Base-by-base conservation (phyloP, 352 stramenopile species). In the Thalassiosira delicatula region DNA sequence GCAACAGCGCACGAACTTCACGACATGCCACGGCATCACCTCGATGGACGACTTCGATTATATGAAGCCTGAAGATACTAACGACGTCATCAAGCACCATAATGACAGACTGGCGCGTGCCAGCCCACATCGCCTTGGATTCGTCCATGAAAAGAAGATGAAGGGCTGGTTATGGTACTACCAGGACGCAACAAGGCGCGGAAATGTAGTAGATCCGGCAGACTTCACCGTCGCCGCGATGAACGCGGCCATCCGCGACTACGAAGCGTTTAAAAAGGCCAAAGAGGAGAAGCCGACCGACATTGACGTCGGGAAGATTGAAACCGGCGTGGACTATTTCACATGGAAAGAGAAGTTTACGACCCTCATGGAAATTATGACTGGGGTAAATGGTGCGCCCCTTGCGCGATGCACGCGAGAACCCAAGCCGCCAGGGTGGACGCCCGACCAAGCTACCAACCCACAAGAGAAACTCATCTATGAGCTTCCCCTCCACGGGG, bases 361-460 rank as follows among this genome's bases (percentile, higher is more conserved):
- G n/a, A 21, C 27, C 3, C 8, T 5, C 4, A 7, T 57, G 5
- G 17, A 57, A 5, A 57, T 8, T 21, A 57, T 8, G 46, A 57
- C 14, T 27, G 46, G 46, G 5, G 19, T n/a, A 4, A 5, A 21
- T 3, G 17, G 46, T 27, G 19, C 46, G 3, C 46, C 46, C n/a
- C 17, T 57, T 8, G 19, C 46, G 4, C 19, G 27, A 27, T 14
- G n/a, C 8, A 23, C 27, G 3, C 19, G n/a, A n/a, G n/a, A n/a
- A n/a, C n/a, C n/a, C n/a, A n/a, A n/a, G n/a, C n/a, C n/a, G n/a
- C n/a, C n/a, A n/a, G n/a, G n/a, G n/a, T n/a, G n/a, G n/a, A n/a
- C n/a, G n/a, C n/a, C n/a, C n/a, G n/a, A n/a, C n/a, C 46, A 57
- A 57, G 46, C 46, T 27, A 57, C 46, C n/a, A 57, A 57, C 19